phyloP scores from a whole-genome alignment of 805 yeast genomes.

The Kodamaea kakaduensis region DNA sequence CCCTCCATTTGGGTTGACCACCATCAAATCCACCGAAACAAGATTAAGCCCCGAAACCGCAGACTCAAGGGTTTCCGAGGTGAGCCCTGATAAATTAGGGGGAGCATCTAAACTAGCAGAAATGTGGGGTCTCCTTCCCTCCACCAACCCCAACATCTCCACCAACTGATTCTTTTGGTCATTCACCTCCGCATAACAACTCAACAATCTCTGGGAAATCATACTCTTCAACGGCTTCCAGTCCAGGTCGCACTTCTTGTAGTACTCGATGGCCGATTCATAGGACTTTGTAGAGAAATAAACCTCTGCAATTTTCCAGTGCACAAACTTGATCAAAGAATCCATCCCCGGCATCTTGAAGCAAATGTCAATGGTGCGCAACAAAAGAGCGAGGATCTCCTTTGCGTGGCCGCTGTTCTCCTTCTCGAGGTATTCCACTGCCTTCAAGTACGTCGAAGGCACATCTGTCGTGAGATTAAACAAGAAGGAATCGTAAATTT shows the following conservation, averaged over 20 bases:
- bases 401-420: too few species aligned
- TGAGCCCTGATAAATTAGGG: constrained; percentile 7
- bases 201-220: constrained; percentile 34
- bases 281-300: constrained; percentile 17
- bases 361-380: too few species aligned
- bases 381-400: too few species aligned
- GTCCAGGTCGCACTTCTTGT: constrained; percentile 13
- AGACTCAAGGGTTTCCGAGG: not conserved
- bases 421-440: constrained; percentile 18
- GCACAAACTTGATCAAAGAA: constrained; percentile 18
- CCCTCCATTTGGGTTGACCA: constrained; percentile 3
- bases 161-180: constrained; percentile 17
- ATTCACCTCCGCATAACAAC: constrained; percentile 32
- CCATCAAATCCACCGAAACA: not conserved
- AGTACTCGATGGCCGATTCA: constrained; percentile 18
- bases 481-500: constrained; percentile 15
- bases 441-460: constrained; percentile 24
- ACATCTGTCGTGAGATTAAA: constrained; percentile 28
- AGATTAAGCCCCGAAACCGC: not conserved
- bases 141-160: too few species aligned
- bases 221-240: constrained; percentile 36
- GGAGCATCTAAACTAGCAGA: too few species aligned
- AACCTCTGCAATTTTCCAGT: constrained; percentile 51
- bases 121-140: too few species aligned
- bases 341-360: too few species aligned